These are phyloP conservation scores for Dictyostelium brefeldianum DNA, from an alignment of 78 protist species.

Conservation along the genomic window DNA sequence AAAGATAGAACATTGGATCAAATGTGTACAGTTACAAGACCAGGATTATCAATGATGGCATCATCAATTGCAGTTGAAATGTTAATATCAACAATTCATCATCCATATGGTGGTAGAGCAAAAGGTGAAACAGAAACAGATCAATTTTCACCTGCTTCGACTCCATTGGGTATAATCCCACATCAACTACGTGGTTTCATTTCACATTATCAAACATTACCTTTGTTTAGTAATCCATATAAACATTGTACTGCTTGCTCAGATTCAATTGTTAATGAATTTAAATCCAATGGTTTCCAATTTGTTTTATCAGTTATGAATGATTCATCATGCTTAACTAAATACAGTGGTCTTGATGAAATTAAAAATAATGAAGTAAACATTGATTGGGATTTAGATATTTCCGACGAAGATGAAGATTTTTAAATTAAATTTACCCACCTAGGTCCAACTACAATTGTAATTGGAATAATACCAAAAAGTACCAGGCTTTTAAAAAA, in stretches of 20 bases:
- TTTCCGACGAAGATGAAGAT: background rate
- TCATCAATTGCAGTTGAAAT: slow-evolving; percentile 95
- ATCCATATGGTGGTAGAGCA: slow-evolving; percentile 77
- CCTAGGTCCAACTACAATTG: too few relatives aligned
- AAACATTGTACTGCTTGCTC: slow-evolving; percentile 97
- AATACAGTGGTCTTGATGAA: slow-evolving; percentile 56
- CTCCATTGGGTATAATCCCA: slow-evolving; percentile 73
- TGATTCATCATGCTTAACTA: slow-evolving; percentile 41
- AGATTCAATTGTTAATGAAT: slow-evolving; percentile 41
- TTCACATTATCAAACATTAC: slow-evolving; percentile 44
- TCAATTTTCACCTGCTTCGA: slow-evolving; percentile 5
- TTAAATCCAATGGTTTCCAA: slow-evolving; percentile 25
- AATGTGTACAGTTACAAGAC: slow-evolving; percentile 99
- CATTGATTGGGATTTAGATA: slow-evolving; percentile 48
- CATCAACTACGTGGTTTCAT: slow-evolving; percentile 96
- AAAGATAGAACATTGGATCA: slow-evolving; percentile 98
- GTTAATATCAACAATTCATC: slow-evolving; percentile 91
- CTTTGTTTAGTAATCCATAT: slow-evolving; percentile 82
- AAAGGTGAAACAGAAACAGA: slow-evolving; percentile 60
- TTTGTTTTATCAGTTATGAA: slow-evolving; percentile 55
- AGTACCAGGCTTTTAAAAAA: too few relatives aligned
- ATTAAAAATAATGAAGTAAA: slow-evolving; percentile 15
- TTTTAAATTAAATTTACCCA: too few relatives aligned
- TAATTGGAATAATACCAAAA: too few relatives aligned
- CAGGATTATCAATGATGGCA: slow-evolving; percentile 95